Conservation (phyloP, 352 stramenopile genomes). For the Phytophthora pluvialis region DNA sequence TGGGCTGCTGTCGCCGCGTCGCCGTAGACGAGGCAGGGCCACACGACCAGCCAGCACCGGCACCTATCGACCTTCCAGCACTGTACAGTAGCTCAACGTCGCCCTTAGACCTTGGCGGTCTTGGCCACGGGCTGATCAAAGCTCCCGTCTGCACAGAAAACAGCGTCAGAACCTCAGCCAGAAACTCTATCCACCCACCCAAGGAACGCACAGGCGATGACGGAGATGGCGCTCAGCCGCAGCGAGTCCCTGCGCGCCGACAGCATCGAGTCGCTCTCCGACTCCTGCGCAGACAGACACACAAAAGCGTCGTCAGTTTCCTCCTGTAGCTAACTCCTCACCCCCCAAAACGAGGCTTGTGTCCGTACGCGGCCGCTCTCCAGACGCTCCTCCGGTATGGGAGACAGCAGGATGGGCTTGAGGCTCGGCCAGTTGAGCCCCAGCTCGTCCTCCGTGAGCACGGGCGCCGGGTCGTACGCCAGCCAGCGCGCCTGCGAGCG, state of each 20-base stretch:
- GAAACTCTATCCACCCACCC: neutral
- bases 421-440: conserved; percentile 58
- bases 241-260: conserved; percentile 43
- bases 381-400: conserved; percentile 67
- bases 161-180: conserved; percentile 1
- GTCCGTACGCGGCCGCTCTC: conserved; percentile 55
- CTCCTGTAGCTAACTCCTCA: neutral
- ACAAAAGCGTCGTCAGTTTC: conserved; percentile 14
- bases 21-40: conserved; percentile 12
- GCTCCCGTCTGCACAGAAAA: conserved; percentile 43
- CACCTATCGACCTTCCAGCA: conserved; percentile 1
- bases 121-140: conserved; percentile 41
- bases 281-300: conserved; percentile 41
- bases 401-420: conserved; percentile 67
- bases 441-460: conserved; percentile 39
- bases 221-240: conserved; percentile 46
- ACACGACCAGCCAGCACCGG: conserved; percentile 10
- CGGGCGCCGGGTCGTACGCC: conserved; percentile 47
- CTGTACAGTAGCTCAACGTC: neutral
- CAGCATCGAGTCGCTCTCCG: conserved; percentile 52
- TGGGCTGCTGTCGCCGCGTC: conserved; percentile 13
- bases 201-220: conserved; percentile 51
- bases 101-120: conserved; percentile 30
- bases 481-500: conserved; percentile 75
- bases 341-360: neutral